These are phyloP conservation scores for Secale cereale DNA, from an alignment of 176 grass and related monocot species.

Conservation along the genomic window DNA sequence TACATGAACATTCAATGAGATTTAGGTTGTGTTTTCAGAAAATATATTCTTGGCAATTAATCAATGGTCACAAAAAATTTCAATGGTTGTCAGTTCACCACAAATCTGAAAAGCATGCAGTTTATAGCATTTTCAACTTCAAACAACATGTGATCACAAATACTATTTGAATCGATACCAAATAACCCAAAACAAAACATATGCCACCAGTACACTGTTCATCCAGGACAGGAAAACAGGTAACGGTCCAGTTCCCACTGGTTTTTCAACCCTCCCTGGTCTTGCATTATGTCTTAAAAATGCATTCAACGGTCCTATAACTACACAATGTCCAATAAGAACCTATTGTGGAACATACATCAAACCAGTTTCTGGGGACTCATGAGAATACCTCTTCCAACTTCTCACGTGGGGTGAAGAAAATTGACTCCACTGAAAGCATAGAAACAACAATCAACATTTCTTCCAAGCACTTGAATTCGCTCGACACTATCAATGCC, in stretches of 20 bases:
- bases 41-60: neutral
- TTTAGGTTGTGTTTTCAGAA: neutral
- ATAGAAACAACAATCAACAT: constrained; percentile 97
- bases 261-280: neutral
- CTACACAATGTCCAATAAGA: neutral
- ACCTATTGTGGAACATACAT: neutral
- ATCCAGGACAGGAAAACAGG: neutral
- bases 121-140: neutral
- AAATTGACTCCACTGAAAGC: constrained; percentile 97
- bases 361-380: neutral
- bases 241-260: neutral
- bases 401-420: constrained; percentile 80
- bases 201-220: neutral
- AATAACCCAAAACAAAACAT: neutral
- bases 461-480: constrained; percentile 97
- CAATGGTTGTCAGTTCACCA: neutral
- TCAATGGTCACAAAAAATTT: neutral
- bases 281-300: neutral
- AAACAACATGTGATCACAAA: neutral
- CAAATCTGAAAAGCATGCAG: neutral
- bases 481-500: constrained; percentile 64
- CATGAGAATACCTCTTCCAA: constrained; percentile 74
- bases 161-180: neutral
- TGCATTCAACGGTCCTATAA: neutral
- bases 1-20: neutral